Percentiles rank a stretch among this genome's conserved stretches.
These are phyloP conservation scores for Ustilago tritici DNA, from an alignment of 1,284 basidiomycete genomes.

Conservation along the genomic window DNA sequence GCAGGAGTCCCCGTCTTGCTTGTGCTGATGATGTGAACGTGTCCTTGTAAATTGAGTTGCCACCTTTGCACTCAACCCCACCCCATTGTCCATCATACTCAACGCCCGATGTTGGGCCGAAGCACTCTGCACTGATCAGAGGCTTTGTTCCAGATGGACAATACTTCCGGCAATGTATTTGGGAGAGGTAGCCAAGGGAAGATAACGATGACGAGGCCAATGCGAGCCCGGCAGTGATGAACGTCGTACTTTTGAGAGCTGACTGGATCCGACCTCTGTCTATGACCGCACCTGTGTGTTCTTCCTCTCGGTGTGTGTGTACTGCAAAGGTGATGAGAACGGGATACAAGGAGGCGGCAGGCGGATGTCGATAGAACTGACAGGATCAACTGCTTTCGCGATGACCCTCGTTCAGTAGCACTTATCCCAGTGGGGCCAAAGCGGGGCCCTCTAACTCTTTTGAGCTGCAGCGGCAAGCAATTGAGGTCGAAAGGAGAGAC, in stretches of 20 bases:
- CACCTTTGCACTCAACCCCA: conserved; percentile 3
- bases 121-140: background rate
- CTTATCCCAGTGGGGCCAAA: background rate
- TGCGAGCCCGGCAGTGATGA: background rate
- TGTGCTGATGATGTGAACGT: conserved; percentile 1
- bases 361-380: background rate
- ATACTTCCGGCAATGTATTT: background rate
- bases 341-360: background rate
- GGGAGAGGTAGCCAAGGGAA: background rate
- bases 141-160: conserved; percentile 2
- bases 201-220: background rate
- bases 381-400: background rate
- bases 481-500: background rate
- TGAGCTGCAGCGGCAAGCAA: background rate
- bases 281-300: background rate
- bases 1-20: background rate
- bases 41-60: background rate
- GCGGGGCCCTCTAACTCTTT: background rate
- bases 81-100: conserved; percentile 17
- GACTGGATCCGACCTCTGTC: background rate
- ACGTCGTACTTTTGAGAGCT: too few species aligned
- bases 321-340: background rate
- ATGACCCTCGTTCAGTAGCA: background rate
- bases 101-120: background rate
- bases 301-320: background rate